phyloP scores from a whole-genome alignment of 495 filamentous ascomycete species.

The Xylaria telfairii region DNA sequence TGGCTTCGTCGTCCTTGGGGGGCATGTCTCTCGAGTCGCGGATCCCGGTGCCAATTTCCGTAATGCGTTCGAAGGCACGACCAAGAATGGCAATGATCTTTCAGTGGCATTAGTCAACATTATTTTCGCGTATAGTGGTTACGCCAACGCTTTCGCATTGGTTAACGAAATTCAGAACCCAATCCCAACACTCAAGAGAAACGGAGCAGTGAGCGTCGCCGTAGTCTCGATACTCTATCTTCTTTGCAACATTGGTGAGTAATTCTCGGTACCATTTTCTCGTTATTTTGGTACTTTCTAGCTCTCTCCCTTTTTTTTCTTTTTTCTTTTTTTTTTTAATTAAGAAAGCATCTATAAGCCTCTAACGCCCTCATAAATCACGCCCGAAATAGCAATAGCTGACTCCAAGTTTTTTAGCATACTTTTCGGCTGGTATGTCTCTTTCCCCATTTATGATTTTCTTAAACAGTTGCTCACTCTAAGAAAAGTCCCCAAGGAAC shows the following conservation, averaged over 20 bases:
- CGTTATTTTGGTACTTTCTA: too few species aligned
- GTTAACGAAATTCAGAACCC: slow-evolving; percentile 68
- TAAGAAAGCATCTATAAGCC: too few species aligned
- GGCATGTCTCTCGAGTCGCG: slow-evolving; percentile 57
- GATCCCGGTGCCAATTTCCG: slow-evolving; percentile 64
- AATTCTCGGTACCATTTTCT: too few species aligned
- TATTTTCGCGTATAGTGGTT: slow-evolving; percentile 69
- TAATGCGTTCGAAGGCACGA: slow-evolving; percentile 61
- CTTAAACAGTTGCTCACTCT: slow-evolving; percentile 16
- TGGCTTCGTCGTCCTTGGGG: slow-evolving; percentile 66
- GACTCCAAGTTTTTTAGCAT: too few species aligned
- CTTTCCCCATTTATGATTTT: background rate
- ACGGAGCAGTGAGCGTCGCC: slow-evolving; percentile 56
- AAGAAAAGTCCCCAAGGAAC: slow-evolving; percentile 53
- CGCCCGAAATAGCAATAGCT: too few species aligned
- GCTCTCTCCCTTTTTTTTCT: too few species aligned
- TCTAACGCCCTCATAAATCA: too few species aligned
- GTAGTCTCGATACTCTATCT: slow-evolving; percentile 63
- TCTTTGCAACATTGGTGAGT: slow-evolving; percentile 66
- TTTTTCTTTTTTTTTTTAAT: too few species aligned
- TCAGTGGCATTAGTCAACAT: slow-evolving; percentile 67
- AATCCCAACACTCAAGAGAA: slow-evolving; percentile 55
- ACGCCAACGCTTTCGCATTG: slow-evolving; percentile 67
- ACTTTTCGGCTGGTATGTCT: slow-evolving; percentile 57
- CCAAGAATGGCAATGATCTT: slow-evolving; percentile 58